These are phyloP conservation scores for Puccinellia tenuiflora DNA, from an alignment of 176 grass and related monocot species.

Conservation along the genomic window DNA sequence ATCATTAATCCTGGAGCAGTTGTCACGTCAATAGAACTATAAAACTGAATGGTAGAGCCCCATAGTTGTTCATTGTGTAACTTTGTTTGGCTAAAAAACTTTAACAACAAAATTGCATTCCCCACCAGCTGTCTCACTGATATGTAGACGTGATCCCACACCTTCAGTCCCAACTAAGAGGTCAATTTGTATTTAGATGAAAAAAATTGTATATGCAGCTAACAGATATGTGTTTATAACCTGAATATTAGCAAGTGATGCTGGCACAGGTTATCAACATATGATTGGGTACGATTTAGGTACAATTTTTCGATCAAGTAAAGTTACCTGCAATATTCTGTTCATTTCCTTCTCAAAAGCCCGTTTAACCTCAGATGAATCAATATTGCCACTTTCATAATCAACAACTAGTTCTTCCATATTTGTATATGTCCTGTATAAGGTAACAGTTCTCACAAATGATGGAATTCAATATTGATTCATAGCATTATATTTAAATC, in stretches of 20 bases:
- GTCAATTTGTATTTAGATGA: neutral
- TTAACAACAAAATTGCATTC: neutral
- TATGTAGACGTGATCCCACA: neutral
- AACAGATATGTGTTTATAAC: neutral
- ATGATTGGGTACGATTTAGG: neutral
- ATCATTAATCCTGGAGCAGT: neutral
- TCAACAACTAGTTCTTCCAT: slow-evolving; percentile 45
- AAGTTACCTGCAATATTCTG: neutral
- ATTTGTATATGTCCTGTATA: slow-evolving; percentile 33
- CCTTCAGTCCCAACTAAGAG: neutral
- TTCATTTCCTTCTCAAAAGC: slow-evolving; percentile 52
- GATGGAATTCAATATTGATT: neutral
- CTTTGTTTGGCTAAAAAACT: neutral
- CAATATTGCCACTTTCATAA: slow-evolving; percentile 43
- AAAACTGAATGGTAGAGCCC: neutral
- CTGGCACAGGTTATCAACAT: neutral
- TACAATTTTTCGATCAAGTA: neutral
- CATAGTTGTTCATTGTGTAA: neutral
- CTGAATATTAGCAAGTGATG: neutral
- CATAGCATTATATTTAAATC: neutral
- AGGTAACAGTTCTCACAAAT: neutral
- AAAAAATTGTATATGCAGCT: neutral
- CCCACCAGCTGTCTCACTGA: neutral
- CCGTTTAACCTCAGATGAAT: slow-evolving; percentile 46
- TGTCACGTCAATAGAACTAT: neutral